Percentiles rank a stretch among this genome's conserved stretches.
Evolutionary conservation across 495 filamentous ascomycete species (phyloP).

Genomic region (Pseudoneurospora amorphoporcata): DNA sequence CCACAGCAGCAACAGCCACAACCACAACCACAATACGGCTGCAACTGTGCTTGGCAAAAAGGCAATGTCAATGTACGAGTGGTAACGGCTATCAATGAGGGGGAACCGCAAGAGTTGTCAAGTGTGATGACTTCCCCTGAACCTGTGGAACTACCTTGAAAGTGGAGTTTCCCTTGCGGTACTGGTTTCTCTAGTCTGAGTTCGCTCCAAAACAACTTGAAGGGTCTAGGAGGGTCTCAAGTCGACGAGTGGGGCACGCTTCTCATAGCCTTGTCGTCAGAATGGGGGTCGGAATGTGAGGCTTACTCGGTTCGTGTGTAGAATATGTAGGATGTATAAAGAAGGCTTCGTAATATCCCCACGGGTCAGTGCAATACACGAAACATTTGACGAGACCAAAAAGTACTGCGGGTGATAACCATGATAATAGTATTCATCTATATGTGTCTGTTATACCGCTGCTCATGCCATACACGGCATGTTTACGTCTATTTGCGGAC

Average conservation of each 20-base stretch:
- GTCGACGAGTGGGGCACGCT: background rate
- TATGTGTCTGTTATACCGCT: background rate
- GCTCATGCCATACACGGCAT: background rate
- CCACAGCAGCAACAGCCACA: background rate
- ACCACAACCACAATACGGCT: background rate
- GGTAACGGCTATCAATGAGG: background rate
- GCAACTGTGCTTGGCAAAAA: background rate
- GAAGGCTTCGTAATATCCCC: background rate
- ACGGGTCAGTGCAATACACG: background rate
- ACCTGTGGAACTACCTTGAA: background rate
- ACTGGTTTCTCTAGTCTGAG: background rate
- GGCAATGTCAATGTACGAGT: background rate
- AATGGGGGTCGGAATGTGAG: background rate
- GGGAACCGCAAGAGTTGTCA: background rate
- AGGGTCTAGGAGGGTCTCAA: background rate
- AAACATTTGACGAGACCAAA: background rate
- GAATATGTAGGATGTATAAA: background rate
- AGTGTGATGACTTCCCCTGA: slow-evolving; percentile 3
- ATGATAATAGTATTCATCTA: background rate
- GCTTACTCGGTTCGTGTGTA: background rate
- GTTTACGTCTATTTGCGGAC: background rate
- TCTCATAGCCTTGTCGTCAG: background rate
- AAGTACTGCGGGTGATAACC: background rate
- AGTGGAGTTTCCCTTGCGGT: background rate
- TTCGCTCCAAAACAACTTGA: background rate